Evolutionary conservation across 306 rosid genomes (phyloP), one percentile per base, ranked within the genome.

Genomic region (Cicer bijugum): DNA sequence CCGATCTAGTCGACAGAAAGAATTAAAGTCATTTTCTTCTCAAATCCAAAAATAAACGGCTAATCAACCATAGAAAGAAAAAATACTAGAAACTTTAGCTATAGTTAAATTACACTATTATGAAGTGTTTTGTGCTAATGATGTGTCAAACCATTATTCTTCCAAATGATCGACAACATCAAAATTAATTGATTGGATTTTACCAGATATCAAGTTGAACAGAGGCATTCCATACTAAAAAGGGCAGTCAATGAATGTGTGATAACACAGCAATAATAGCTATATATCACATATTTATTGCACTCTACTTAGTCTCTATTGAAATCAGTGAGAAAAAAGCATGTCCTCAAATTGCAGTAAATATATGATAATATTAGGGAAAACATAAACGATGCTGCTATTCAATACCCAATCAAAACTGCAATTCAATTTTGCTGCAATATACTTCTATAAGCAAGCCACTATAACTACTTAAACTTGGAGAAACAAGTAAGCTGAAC

Each of bases 1-100:
- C 90, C 96, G 6, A 95, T 88, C 99, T 95, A 83, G 55, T 56
- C 17, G 69, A 65, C 37, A 69, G 17, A 51, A 20, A 64, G 37
- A 56, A 37, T 42, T 35, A 1, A 43, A 42, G 44, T 59, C 38
- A 43, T 58, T 55, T 71, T 45, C 69, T 45, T 81, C 23, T 14
- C 4, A 19, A 70, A 65, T 28, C 40, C 20, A 52, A 48, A 81
- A 79, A 78, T 68, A 57, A 57, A 65, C 12, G 2, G 37, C 5
- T 20, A 60, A 80, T 56, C 67, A 48, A 10, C 62, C 14, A 42
- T 35, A 15, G 15, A 44, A 78, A 45, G 35, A 28, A 43, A 16
- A 16, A 28, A 44, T 17, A 51, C 39, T 28, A 42, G 20, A 14
- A 52, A 60, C 71, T 17, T 39, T 52, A 12, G 20, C 19, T 53